A percentile compares a stretch with the other conserved stretches of the same genome.
Conservation (phyloP, 495 filamentous ascomycete genomes). For the Cetradonia linearis region DNA sequence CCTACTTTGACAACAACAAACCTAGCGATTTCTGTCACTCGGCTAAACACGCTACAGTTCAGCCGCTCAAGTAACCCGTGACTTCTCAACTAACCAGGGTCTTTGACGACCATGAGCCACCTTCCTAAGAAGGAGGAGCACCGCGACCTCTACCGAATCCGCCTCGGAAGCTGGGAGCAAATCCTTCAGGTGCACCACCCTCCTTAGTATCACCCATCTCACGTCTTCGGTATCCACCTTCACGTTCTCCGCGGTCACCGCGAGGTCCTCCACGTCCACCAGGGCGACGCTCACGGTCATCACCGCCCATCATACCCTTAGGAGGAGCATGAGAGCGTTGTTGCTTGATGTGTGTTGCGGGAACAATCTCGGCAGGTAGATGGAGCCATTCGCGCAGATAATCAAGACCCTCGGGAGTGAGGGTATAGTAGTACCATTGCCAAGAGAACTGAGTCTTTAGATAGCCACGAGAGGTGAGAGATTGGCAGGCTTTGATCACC, state of each 20-base stretch:
- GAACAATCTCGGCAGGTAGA: constrained; percentile 98
- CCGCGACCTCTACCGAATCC: constrained; percentile 86
- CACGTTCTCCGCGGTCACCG: constrained; percentile 65
- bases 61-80: constrained; percentile 3
- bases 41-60: constrained; percentile 34
- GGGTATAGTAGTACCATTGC: constrained; percentile 99
- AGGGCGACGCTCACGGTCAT: constrained; percentile 69
- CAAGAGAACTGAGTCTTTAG: constrained; percentile 99
- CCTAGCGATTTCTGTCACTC: constrained; percentile 43
- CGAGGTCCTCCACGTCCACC: constrained; percentile 54
- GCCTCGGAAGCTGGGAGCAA: constrained; percentile 92
- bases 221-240: constrained; percentile 86
- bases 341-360: constrained; percentile 99
- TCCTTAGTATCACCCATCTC: constrained; percentile 80
- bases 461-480: constrained; percentile 90
- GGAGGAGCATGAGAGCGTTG: constrained; percentile 97
- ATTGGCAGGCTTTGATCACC: constrained; percentile 98
- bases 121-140: constrained; percentile 50
- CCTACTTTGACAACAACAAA: constrained; percentile 33
- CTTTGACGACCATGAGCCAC: background rate
- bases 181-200: constrained; percentile 88
- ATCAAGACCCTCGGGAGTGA: constrained; percentile 98
- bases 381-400: constrained; percentile 99
- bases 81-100: background rate
- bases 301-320: constrained; percentile 95